Percentiles rank a stretch among this genome's conserved stretches.
phyloP scores from a whole-genome alignment of 1,139 yeast species.

The Pichia inconspicua region DNA sequence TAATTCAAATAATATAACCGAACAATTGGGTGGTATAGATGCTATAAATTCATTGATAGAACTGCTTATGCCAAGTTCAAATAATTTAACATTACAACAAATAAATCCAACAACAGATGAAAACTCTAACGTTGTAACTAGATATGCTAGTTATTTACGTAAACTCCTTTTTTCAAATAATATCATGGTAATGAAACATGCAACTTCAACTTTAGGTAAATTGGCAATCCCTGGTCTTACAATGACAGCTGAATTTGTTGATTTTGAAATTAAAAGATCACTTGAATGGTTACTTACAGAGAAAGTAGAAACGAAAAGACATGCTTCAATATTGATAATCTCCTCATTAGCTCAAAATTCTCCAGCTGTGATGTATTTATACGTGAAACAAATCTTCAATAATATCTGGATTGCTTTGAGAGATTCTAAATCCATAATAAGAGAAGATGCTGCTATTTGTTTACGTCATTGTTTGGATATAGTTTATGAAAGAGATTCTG shows the following conservation, averaged over 20 bases:
- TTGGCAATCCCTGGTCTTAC: constrained; percentile 87
- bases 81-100: constrained; percentile 20
- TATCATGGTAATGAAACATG: constrained; percentile 74
- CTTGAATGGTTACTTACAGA: constrained; percentile 82
- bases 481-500: constrained; percentile 70
- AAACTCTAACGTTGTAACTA: constrained; percentile 79
- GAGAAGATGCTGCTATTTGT: constrained; percentile 81
- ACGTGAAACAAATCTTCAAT: constrained; percentile 70
- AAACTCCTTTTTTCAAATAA: constrained; percentile 78
- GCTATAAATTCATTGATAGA: constrained; percentile 85
- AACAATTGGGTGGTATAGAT: constrained; percentile 81
- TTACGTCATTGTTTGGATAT: constrained; percentile 71
- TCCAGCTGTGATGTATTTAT: constrained; percentile 74
- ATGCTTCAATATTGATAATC: constrained; percentile 82
- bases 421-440: constrained; percentile 65
- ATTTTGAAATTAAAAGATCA: constrained; percentile 82
- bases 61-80: constrained; percentile 22
- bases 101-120: constrained; percentile 40
- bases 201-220: constrained; percentile 80
- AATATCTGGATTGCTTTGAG: constrained; percentile 83
- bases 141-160: constrained; percentile 82
- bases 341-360: constrained; percentile 81
- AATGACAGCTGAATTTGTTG: constrained; percentile 85
- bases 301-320: constrained; percentile 76
- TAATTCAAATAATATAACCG: constrained; percentile 63